phyloP scores from a whole-genome alignment of 2,329 filamentous ascomycete species.

The Talaromyces piceae region DNA sequence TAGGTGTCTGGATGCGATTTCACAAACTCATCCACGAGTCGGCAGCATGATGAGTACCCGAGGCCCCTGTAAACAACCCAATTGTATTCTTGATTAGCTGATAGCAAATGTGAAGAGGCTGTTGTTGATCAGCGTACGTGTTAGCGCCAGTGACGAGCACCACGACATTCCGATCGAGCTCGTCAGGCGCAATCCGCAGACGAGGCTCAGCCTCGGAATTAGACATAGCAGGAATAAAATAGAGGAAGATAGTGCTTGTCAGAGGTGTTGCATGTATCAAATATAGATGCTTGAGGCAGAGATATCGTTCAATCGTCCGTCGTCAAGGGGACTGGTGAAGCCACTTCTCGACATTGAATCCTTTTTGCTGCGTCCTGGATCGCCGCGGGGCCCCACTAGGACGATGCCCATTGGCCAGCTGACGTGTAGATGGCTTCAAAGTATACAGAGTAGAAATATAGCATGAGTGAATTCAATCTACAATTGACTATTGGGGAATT shows the following conservation, averaged over 20 bases:
- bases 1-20: slow-evolving; percentile 56
- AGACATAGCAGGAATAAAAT: not conserved
- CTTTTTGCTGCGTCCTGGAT: not conserved
- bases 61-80: slow-evolving; percentile 65
- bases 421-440: not conserved
- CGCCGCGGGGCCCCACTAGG: not conserved
- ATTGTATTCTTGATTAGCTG: slow-evolving; percentile 9
- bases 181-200: slow-evolving; percentile 5
- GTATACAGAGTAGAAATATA: not conserved
- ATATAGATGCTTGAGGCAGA: not conserved
- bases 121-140: slow-evolving; percentile 48
- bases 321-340: not conserved
- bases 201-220: slow-evolving; percentile 1
- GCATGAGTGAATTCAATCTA: too few species aligned
- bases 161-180: slow-evolving; percentile 9
- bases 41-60: slow-evolving; percentile 73
- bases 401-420: not conserved
- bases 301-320: not conserved
- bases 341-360: not conserved
- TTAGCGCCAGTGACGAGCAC: slow-evolving; percentile 80
- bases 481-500: too few species aligned
- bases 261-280: not conserved
- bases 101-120: not conserved
- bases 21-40: slow-evolving; percentile 86
- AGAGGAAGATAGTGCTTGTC: not conserved